phyloP scores from a whole-genome alignment of 2,329 filamentous ascomycete species.

The Tetracladium maxilliforme region DNA sequence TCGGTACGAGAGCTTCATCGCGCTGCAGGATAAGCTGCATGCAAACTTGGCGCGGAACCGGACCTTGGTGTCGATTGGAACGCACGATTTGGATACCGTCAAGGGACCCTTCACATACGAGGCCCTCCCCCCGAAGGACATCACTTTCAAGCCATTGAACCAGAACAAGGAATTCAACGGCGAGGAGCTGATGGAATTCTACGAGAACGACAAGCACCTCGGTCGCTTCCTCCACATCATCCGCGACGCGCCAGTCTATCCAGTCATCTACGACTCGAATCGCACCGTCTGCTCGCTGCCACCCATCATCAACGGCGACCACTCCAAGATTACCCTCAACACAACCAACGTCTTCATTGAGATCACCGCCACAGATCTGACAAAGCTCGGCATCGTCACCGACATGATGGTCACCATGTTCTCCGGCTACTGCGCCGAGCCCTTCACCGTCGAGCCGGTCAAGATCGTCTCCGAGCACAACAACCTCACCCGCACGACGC shows the following conservation, averaged over 20 bases:
- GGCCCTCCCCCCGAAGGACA: constrained; percentile 78
- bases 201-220: constrained; percentile 87
- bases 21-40: constrained; percentile 94
- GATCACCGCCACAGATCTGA: constrained; percentile 88
- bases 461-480: constrained; percentile 90
- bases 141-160: constrained; percentile 83
- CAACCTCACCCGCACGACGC: constrained; percentile 63
- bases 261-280: constrained; percentile 87
- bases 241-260: constrained; percentile 83
- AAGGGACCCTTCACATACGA: constrained; percentile 95
- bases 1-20: constrained; percentile 93
- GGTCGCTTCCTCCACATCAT: constrained; percentile 90
- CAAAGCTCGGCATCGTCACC: constrained; percentile 90
- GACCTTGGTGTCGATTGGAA: constrained; percentile 92
- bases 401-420: constrained; percentile 98
- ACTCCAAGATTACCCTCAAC: constrained; percentile 86
- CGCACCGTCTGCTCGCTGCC: constrained; percentile 81
- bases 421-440: constrained; percentile 74
- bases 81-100: constrained; percentile 87
- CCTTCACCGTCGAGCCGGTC: constrained; percentile 87
- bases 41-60: constrained; percentile 87
- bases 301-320: constrained; percentile 94
- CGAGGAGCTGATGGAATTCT: constrained; percentile 84
- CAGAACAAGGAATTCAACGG: constrained; percentile 80
- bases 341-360: constrained; percentile 95